Conservation (phyloP, 306 rosid genomes). For the Trifolium subterraneum region DNA sequence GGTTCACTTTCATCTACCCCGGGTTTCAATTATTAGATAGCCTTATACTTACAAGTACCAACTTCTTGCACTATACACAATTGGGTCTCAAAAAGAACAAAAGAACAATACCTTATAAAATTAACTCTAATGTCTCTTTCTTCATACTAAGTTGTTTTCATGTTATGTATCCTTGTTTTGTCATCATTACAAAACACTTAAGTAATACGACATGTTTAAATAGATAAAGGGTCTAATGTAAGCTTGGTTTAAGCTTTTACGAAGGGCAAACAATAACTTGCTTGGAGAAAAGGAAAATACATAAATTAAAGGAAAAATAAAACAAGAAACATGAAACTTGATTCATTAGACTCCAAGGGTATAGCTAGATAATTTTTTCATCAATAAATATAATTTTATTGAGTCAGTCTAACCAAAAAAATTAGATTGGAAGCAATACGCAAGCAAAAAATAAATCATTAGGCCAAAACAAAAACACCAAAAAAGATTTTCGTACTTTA, state of each 20-base stretch:
- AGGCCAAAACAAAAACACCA: too few relatives aligned
- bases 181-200: slow-evolving; percentile 40
- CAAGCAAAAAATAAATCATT: too few relatives aligned
- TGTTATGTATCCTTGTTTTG: slow-evolving; percentile 19
- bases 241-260: slow-evolving; percentile 57
- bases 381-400: too few relatives aligned
- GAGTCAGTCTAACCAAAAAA: too few relatives aligned
- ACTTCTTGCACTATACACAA: slow-evolving; percentile 22
- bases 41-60: slow-evolving; percentile 2
- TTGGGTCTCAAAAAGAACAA: slow-evolving; percentile 7
- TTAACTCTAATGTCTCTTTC: slow-evolving; percentile 15
- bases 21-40: slow-evolving; percentile 19
- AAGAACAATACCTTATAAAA: not conserved
- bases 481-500: too few relatives aligned
- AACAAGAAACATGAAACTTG: not conserved
- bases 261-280: slow-evolving; percentile 49
- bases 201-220: slow-evolving; percentile 43
- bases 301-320: not conserved
- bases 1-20: slow-evolving; percentile 26
- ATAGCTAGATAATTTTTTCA: not conserved
- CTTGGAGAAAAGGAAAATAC: not conserved
- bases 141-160: slow-evolving; percentile 7
- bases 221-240: slow-evolving; percentile 40
- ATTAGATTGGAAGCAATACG: too few relatives aligned
- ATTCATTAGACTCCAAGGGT: not conserved